Evolutionary conservation across 257 asterid species (phyloP), one percentile per base, ranked within the genome.

Genomic region (Jaltomata sinuosa): DNA sequence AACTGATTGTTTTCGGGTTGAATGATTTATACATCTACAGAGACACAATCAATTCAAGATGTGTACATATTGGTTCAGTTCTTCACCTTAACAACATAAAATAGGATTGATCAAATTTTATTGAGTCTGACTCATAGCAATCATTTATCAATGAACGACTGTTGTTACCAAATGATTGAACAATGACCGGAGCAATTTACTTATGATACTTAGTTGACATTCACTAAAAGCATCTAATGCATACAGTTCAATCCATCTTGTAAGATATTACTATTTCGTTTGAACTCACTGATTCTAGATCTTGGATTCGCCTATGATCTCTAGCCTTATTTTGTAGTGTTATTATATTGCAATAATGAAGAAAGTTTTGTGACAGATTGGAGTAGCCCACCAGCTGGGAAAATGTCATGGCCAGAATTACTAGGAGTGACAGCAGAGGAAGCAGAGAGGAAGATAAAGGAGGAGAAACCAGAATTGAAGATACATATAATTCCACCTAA

Each of bases 371-470:
- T 0, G 29, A 8, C 82, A 77, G 84, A 55, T 59, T 42, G 59
- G 57, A 59, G 81, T 38, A 84, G 45, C 12, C n/a, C 18, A 22
- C 14, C 62, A 29, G 55, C 79, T 42, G 89, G 65, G 83, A 91
- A 86, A 77, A 84, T 76, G 54, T 83, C 89, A 27, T 92, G 95
- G 95, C 94, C 94, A 3, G 94, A 91, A 71, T 38, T 92, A 88
- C 90, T 91, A 0, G 95, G 95, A 32, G 71, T 84, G 54, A 62
- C 91, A 27, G 87, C 87, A 50, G 93, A 88, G 86, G 94, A 85
- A 91, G 94, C 94, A 3, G 87, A 85, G 54, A 88, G 34, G 32
- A 92, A 83, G 89, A 87, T 92, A 2, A 84, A 88, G 83, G 92
- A 87, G 53, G 93, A 91, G 83, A 85, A 47, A 64, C 89, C 90